Base-by-base conservation (phyloP, 2,329 filamentous ascomycete species). In the Fusarium palustre region DNA sequence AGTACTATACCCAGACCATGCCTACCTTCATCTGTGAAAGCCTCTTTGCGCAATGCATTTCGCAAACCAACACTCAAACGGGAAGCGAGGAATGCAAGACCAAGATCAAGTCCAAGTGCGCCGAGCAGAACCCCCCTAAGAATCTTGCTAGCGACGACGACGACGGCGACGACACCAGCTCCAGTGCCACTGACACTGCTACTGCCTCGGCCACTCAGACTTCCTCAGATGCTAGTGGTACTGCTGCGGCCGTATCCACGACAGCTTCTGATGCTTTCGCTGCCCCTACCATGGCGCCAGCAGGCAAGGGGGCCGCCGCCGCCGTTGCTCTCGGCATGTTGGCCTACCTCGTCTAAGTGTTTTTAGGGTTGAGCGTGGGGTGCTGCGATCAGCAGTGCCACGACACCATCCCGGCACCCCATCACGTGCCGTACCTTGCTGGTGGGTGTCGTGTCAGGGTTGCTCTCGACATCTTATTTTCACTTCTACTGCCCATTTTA, bases 1-100 rank as follows among this genome's bases (percentile, higher is more conserved):
- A 86, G 76, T 82, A 84, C 76, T 88, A 86, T 79, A 71, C 66
- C 49, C 82, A 87, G 79, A 86, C 85, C 4, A 78, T 88, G 69
- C 82, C 83, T 48, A 81, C 79, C 59, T 87, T 85, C 73, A 82
- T 87, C 73, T 89, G 87, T 81, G 28, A 82, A 59, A 63, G 80
- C 63, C 82, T 85, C 41, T 86, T 80, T 76, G 65, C 73, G 28
- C 77, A 84, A 62, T 89, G 87, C 79, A 86, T 82, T 70, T 45
- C 39, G 4, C 60, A 74, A 46, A 82, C 84, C 73, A 78, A 79
- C 30, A 79, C 79, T 73, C 72, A 78, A 22, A 71, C 68, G 12
- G 82, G 75, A 41, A 86, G 88, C 77, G 72, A 76, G 34, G 80
- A 81, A 66, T 89, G 87, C 81, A 83, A 77, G 38, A 76, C 74